Evolutionary conservation across 2,329 filamentous ascomycete genomes (phyloP).

Genomic region (Teratosphaeria nubilosa): DNA sequence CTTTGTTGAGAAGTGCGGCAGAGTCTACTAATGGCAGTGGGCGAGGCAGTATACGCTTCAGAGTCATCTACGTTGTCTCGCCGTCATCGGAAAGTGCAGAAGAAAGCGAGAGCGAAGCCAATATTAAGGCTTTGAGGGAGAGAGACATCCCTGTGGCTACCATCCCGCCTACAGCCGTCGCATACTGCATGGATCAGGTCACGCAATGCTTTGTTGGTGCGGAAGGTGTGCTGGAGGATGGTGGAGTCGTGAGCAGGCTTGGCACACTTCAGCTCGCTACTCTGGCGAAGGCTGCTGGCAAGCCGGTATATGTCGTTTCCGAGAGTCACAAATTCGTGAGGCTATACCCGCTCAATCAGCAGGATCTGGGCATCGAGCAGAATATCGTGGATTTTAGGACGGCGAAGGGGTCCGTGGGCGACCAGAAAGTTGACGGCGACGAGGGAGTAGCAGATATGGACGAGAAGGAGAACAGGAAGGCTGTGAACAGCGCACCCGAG

Average conservation of each 20-base stretch:
- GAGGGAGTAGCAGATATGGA: constrained; percentile 23
- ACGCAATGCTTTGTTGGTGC: constrained; percentile 57
- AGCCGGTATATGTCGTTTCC: constrained; percentile 80
- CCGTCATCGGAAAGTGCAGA: constrained; percentile 26
- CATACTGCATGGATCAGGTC: constrained; percentile 67
- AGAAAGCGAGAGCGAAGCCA: constrained; percentile 55
- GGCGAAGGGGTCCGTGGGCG: constrained; percentile 23
- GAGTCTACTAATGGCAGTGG: constrained; percentile 41
- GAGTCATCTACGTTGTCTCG: constrained; percentile 60
- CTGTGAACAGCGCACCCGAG: constrained; percentile 11
- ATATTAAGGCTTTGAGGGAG: constrained; percentile 60
- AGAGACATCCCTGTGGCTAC: constrained; percentile 75
- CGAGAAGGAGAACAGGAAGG: not conserved
- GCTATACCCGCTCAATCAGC: constrained; percentile 71
- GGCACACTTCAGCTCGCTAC: constrained; percentile 80
- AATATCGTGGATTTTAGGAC: constrained; percentile 64
- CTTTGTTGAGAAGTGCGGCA: constrained; percentile 63
- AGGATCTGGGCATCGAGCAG: constrained; percentile 71
- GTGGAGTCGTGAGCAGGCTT: constrained; percentile 80
- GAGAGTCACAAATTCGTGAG: constrained; percentile 97
- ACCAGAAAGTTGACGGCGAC: constrained; percentile 11
- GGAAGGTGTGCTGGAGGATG: constrained; percentile 88
- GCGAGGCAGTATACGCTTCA: constrained; percentile 57
- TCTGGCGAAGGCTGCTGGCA: constrained; percentile 60
- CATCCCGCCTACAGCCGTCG: constrained; percentile 65